A percentile compares a stretch with the other conserved stretches of the same genome.
Evolutionary conservation across 169 alveolate species (phyloP).

Genomic region (Toxoplasma gondii): DNA sequence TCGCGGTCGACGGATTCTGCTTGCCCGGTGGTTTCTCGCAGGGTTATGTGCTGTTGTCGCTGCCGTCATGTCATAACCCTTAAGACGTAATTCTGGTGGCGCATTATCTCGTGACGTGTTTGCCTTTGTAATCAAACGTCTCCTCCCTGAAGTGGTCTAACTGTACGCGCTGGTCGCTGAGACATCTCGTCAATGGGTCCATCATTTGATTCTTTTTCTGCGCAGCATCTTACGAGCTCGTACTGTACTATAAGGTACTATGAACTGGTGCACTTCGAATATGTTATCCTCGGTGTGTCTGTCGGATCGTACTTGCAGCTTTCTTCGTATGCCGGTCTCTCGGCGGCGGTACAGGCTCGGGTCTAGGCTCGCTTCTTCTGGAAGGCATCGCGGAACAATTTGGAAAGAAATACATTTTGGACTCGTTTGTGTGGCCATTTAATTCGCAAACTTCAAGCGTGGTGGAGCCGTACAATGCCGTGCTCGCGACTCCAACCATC

Average conservation of each 20-base stretch:
- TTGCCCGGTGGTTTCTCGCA: not conserved
- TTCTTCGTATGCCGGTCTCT: constrained; percentile 41
- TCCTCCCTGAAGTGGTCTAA: too few relatives aligned
- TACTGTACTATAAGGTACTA: too few relatives aligned
- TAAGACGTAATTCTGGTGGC: too few relatives aligned
- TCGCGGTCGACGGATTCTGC: not conserved
- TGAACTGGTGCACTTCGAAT: not conserved
- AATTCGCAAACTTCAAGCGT: constrained; percentile 37
- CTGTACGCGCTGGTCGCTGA: not conserved
- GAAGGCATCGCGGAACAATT: not conserved
- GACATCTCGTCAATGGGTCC: too few relatives aligned
- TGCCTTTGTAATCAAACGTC: too few relatives aligned
- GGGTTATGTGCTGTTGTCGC: too few relatives aligned
- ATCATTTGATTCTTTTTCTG: too few relatives aligned
- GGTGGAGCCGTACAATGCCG: constrained; percentile 59
- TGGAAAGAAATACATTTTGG: constrained; percentile 35
- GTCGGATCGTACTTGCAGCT: not conserved
- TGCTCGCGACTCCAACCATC: constrained; percentile 7
- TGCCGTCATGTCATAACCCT: too few relatives aligned
- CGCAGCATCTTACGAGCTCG: too few relatives aligned
- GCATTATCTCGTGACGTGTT: too few relatives aligned
- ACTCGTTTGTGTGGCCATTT: constrained; percentile 36
- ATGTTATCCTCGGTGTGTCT: not conserved
- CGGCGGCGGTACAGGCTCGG: constrained; percentile 62
- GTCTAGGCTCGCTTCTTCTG: constrained; percentile 37